Evolutionary conservation across 306 rosid genomes (phyloP), one percentile per base, ranked within the genome.

Genomic region (Castanea sativa): DNA sequence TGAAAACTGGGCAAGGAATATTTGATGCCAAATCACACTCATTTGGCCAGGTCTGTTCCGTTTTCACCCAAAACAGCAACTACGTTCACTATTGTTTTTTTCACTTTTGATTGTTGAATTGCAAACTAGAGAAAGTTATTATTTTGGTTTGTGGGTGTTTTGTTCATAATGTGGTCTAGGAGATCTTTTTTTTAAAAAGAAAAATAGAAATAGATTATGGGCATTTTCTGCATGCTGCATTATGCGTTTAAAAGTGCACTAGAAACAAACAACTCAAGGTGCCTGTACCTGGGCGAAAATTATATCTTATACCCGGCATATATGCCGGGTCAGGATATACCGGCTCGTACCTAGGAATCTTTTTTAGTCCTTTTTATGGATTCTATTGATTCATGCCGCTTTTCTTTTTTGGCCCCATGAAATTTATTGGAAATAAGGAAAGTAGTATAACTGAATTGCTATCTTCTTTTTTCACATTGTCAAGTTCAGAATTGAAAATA

Each of bases 1-100:
- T 94, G 79, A 84, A 78, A 88, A 80, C 97, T 43, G 97, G 93
- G 69, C 78, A 15, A 29, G 98, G 98, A 33, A 23, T 23, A 23
- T 88, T 94, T 80, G 82, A 92, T 73, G 78, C 89, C 92, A 83
- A 92, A 85, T 83, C 87, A 68, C 60, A 59, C 18, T 32, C 82
- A 32, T 87, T 94, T 80, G 98, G 99, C 76, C 85, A 82, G 43
- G 43, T 38, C 2, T 38, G 43, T 38, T 38, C 10, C 0, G 81
- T 59, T 74, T 23, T 55, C 41, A 33, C 20, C 61, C 1, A 15
- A 52, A 27, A 19, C 19, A 49, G 2, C 38, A 19, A 1, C 0
- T 38, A 2, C 1, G 12, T 41, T 18, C 15, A 5, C 29, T 57
- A 57, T 4, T 29, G 27, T 38, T 38, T 6, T 6, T 10, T 38